A percentile compares a stretch with the other conserved stretches of the same genome.
These are phyloP conservation scores for Clonostachys rhizophaga DNA, from an alignment of 2,329 filamentous ascomycete species.

Conservation along the genomic window DNA sequence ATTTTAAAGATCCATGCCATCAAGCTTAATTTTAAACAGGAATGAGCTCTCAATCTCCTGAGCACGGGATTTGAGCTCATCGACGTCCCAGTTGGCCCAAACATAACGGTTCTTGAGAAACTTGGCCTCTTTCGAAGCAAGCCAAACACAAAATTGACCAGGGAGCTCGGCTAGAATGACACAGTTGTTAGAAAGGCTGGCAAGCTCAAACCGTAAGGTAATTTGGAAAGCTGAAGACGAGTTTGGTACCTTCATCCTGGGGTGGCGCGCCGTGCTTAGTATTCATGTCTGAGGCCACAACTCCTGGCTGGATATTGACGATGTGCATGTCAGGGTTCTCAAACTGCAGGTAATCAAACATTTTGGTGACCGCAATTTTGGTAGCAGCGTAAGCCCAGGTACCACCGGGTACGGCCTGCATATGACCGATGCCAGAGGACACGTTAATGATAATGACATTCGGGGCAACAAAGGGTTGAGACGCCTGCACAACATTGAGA, in stretches of 20 bases:
- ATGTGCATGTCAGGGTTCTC: conserved; percentile 28
- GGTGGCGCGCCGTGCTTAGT: background rate
- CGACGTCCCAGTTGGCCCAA: conserved; percentile 25
- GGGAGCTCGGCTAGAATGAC: conserved; percentile 7
- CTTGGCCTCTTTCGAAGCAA: conserved; percentile 16
- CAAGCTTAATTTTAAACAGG: background rate
- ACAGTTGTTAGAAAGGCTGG: no score
- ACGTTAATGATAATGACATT: conserved; percentile 12
- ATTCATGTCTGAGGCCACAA: conserved; percentile 26
- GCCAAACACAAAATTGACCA: conserved; percentile 9
- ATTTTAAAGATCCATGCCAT: background rate
- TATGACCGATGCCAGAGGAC: conserved; percentile 2
- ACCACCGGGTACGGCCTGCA: conserved; percentile 8
- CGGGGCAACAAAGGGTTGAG: conserved; percentile 6
- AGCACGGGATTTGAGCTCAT: conserved; percentile 23
- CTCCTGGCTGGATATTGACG: conserved; percentile 33
- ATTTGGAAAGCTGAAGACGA: background rate
- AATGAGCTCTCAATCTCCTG: conserved; percentile 20
- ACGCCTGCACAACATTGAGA: conserved; percentile 15
- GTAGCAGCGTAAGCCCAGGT: conserved; percentile 19
- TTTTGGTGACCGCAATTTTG: conserved; percentile 25
- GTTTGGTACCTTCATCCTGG: background rate
- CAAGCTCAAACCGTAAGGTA: background rate
- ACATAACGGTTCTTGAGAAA: conserved; percentile 24
- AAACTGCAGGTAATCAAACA: conserved; percentile 24